These are phyloP conservation scores for Silene coronaria DNA, from an alignment of 179 eudicot genomes.

Conservation along the genomic window DNA sequence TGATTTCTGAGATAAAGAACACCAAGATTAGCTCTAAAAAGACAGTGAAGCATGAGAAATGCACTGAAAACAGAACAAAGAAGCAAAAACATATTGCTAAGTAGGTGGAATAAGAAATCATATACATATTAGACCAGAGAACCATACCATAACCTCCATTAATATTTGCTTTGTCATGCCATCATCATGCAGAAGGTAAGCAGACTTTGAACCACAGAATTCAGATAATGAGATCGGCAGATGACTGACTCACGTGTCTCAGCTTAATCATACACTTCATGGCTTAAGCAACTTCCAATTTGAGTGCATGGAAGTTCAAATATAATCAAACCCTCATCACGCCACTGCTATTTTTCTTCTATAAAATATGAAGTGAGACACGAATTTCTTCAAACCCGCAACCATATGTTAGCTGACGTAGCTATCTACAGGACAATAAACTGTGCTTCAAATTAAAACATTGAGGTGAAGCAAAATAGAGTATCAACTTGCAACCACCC, in stretches of 20 bases:
- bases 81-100: not conserved
- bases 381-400: not conserved
- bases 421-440: constrained; percentile 9
- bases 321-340: not conserved
- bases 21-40: not conserved
- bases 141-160: not conserved
- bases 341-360: not conserved
- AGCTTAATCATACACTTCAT: not conserved
- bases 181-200: constrained; percentile 7
- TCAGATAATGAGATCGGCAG: not conserved
- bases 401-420: not conserved
- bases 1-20: not conserved
- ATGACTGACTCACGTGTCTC: constrained; percentile 1
- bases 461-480: not conserved
- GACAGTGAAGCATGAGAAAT: constrained; percentile 1
- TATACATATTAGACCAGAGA: constrained; percentile 5
- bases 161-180: not conserved
- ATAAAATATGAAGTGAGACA: not conserved
- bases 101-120: not conserved
- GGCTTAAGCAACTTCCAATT: not conserved
- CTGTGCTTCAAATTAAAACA: not conserved
- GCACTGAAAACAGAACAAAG: not conserved
- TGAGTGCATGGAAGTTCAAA: not conserved
- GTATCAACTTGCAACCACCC: constrained; percentile 36
- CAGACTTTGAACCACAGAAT: not conserved